Evolutionary conservation across 2,329 filamentous ascomycete species (phyloP), one percentile per base, ranked within the genome.

Genomic region (Colletotrichum tabaci): DNA sequence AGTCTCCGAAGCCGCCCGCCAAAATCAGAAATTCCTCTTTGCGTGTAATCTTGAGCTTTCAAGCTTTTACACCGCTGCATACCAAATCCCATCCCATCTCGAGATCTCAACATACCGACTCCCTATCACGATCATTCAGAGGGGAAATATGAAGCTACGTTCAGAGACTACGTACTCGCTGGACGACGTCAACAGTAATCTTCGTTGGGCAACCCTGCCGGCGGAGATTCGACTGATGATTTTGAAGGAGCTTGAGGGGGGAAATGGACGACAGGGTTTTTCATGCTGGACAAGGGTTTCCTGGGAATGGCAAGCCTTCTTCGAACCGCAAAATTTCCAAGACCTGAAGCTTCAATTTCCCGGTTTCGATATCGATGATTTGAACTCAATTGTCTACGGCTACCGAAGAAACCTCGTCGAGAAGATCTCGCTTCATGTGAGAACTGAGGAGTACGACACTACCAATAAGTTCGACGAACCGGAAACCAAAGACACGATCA

Each of bases 231-330:
- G 57, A 47, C 57, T 55, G 49, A 56, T 56, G 49, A 42, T 56
- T 47, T 26, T 67, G 5, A 40, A 61, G 40, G 23, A 47, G 40
- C 23, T 47, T 35, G 47, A 56, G 38, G 23, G 53, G 2, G 49
- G 15, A 49, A 4, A 42, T 1, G 47, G 47, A 56, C 26, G 26
- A 7, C 57, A 67, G 47, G 10, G 49, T 18, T 56, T 62, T 40
- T 55, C 40, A 13, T 18, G 26, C 13, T 66, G 35, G 46, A 7
- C 55, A 52, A 61, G 30, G 2, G 46, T 66, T 21, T 61, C 44
- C 2, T 52, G 55, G 53, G 64, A 66, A 52, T 66, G 46, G 55
- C 55, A 61, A 61, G 46, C 55, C 23, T 61, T 61, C 55, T 66
- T 66, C 18, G 46, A 66, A 46, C 21, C 55, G 35, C 44, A 21